These are phyloP conservation scores for Hortiboletus flavorubellus DNA, from an alignment of 768 basidiomycete species.

Conservation along the genomic window DNA sequence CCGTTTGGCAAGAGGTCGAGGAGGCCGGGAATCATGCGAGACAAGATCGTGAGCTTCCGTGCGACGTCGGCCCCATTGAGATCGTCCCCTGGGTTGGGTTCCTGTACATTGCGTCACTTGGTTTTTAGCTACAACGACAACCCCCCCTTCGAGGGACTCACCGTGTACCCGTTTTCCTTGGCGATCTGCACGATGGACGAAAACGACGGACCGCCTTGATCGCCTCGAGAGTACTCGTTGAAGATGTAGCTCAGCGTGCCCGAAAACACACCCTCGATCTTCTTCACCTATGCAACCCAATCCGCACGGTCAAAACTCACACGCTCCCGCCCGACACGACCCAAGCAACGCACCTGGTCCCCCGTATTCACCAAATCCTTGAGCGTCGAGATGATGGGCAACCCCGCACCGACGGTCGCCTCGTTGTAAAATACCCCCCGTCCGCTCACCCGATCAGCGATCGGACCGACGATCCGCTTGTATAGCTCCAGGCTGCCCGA, in stretches of 20 bases:
- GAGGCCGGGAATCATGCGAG: constrained; percentile 62
- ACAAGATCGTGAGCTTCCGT: constrained; percentile 93
- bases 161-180: constrained; percentile 93
- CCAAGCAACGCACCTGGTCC: constrained; percentile 61
- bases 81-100: constrained; percentile 97
- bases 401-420: constrained; percentile 91
- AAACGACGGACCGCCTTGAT: constrained; percentile 69
- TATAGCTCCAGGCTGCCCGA: constrained; percentile 71
- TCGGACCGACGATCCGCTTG: constrained; percentile 58
- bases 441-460: constrained; percentile 18
- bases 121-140: neutral
- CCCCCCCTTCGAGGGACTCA: constrained; percentile 30
- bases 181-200: constrained; percentile 87
- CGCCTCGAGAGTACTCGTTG: constrained; percentile 84
- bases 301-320: neutral
- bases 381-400: constrained; percentile 88
- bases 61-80: constrained; percentile 97
- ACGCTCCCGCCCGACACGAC: neutral
- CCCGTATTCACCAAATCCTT: constrained; percentile 92
- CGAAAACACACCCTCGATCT: constrained; percentile 97
- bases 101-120: constrained; percentile 48
- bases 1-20: constrained; percentile 64
- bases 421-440: constrained; percentile 74
- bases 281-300: constrained; percentile 51
- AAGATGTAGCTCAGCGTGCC: constrained; percentile 99